Percentiles rank a stretch among this genome's conserved stretches.
Conservation (phyloP, 768 basidiomycete genomes). For the Kwoniella sp. region DNA sequence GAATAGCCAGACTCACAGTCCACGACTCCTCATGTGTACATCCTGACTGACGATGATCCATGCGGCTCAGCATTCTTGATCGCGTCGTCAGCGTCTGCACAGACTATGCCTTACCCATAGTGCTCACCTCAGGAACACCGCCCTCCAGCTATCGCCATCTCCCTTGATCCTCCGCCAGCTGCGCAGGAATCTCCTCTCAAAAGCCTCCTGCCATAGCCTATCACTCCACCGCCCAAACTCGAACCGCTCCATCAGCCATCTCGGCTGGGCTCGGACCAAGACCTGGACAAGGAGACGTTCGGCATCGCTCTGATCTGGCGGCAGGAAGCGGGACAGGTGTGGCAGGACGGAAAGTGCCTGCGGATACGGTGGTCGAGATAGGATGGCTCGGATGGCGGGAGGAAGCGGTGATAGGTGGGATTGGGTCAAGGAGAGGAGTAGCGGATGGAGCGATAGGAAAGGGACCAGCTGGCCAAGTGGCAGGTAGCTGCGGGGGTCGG, state of each 20-base stretch:
- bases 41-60: conserved; percentile 41
- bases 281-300: conserved; percentile 29
- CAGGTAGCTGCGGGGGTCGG: conserved; percentile 25
- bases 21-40: conserved; percentile 49
- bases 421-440: conserved; percentile 26
- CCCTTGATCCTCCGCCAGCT: conserved; percentile 42
- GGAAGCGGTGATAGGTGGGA: conserved; percentile 39
- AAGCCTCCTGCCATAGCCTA: conserved; percentile 38
- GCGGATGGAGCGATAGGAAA: conserved; percentile 32
- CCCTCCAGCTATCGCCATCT: conserved; percentile 40
- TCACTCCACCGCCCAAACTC: conserved; percentile 32
- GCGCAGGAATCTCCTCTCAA: conserved; percentile 36
- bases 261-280: conserved; percentile 37
- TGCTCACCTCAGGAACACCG: conserved; percentile 38
- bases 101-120: no score
- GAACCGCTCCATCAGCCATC: conserved; percentile 43
- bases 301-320: conserved; percentile 17
- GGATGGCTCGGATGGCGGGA: conserved; percentile 16
- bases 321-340: conserved; percentile 27
- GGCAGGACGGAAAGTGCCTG: conserved; percentile 24
- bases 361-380: conserved; percentile 33
- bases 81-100: not conserved
- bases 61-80: conserved; percentile 30
- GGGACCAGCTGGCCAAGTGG: conserved; percentile 26
- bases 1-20: conserved; percentile 34